These are phyloP conservation scores for Malassezia brasiliensis DNA, from an alignment of 1,284 basidiomycete genomes.

Conservation along the genomic window DNA sequence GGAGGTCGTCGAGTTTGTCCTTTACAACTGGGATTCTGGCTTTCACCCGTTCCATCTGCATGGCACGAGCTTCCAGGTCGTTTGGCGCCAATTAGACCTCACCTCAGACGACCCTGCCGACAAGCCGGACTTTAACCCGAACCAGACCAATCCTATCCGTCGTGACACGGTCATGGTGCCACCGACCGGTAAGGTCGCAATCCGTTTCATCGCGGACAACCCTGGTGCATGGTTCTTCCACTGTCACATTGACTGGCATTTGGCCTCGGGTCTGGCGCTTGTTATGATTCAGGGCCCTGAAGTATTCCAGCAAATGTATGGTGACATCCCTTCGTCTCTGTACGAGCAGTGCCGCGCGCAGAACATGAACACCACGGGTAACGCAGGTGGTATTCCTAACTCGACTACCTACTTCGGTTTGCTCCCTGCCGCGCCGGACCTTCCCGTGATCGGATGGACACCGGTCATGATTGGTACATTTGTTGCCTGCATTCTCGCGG, in stretches of 20 bases:
- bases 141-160: constrained; percentile 75
- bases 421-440: constrained; percentile 4
- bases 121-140: constrained; percentile 67
- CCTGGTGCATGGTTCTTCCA: constrained; percentile 51
- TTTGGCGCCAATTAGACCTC: constrained; percentile 64
- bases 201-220: constrained; percentile 66
- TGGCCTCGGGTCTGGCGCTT: constrained; percentile 64
- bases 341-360: constrained; percentile 64
- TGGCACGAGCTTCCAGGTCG: constrained; percentile 50
- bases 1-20: constrained; percentile 65
- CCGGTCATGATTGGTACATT: constrained; percentile 60
- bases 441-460: constrained; percentile 23
- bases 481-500: constrained; percentile 63
- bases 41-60: constrained; percentile 56
- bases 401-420: constrained; percentile 27
- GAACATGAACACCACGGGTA: constrained; percentile 52
- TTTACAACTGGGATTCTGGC: constrained; percentile 66
- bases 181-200: constrained; percentile 56
- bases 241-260: constrained; percentile 54
- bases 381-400: constrained; percentile 34
- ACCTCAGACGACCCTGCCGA: constrained; percentile 64
- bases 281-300: constrained; percentile 67
- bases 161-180: constrained; percentile 60
- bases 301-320: constrained; percentile 35
- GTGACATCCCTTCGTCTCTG: constrained; percentile 53